Base-by-base conservation (phyloP, 225 moss, liverwort and hornwort species). In the Marchantia paleacea region DNA sequence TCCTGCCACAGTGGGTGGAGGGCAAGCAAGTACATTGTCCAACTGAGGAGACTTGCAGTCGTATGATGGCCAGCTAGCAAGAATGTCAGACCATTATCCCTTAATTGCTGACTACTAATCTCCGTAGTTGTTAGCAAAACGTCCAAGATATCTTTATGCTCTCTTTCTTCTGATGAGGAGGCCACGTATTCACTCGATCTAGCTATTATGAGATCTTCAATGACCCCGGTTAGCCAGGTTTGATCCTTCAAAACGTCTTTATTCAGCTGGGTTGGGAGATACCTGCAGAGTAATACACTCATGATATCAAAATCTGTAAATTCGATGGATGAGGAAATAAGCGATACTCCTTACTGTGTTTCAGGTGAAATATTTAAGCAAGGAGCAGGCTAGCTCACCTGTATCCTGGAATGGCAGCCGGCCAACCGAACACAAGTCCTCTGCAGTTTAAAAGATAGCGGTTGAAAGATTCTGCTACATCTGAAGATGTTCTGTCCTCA, bases 31-130 rank as follows among this genome's bases (percentile, higher is more conserved):
- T 95, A 95, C 71, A 90, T 91, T 0, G 91, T 88, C 97, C 97
- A 97, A 14, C 92, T 90, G 31, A 97, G 90, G 4, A 97, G 84
- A 77, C 91, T 89, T 3, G 95, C 97, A 50, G 91, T 94, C n/a
- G 97, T 93, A 81, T 97, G 95, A 71, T 95, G 95, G 1, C 97
- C 97, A 26, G 92, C 91, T 6, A 97, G 88, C 52, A 97, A 88
- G 68, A 97, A 82, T 0, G 97, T 95, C 65, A 95, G 81, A 11
- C 89, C 75, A 70, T 97, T 95, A 29, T 89, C 90, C 12, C 92
- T 87, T 22, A 95, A 77, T 81, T 95, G 93, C 30, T 81, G 76
- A 81, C 88, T 81, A 47, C 63, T 62, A 19, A 58, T 64, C 71
- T 87, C 81, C 0, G 75, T 86, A 47, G 92, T 87, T 39, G 78